phyloP scores from a whole-genome alignment of 192 early-diverging fungal species.

The Coemansia sp. region DNA sequence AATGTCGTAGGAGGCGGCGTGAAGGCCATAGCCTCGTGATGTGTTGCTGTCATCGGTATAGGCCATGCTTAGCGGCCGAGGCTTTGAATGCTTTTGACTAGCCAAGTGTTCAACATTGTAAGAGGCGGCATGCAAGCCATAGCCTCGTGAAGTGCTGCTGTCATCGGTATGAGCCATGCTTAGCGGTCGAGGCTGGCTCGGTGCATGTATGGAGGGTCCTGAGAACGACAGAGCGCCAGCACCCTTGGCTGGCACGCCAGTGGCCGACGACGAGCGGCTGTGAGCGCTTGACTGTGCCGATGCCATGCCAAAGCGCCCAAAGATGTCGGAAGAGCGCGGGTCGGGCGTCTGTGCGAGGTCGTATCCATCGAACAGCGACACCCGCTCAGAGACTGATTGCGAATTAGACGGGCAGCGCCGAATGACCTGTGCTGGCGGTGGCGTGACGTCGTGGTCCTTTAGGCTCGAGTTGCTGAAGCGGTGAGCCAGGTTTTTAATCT shows the following conservation, averaged over 20 bases:
- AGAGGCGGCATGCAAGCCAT: not conserved
- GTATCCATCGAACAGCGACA: slow-evolving; percentile 41
- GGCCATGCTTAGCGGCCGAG: not conserved
- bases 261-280: slow-evolving; percentile 40
- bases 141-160: not conserved
- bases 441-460: slow-evolving; percentile 13
- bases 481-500: slow-evolving; percentile 43
- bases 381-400: slow-evolving; percentile 49
- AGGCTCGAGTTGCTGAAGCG: slow-evolving; percentile 49
- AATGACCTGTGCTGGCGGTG: slow-evolving; percentile 15
- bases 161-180: not conserved
- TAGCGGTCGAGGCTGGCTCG: not conserved
- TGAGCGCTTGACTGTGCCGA: slow-evolving; percentile 19
- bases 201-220: not conserved
- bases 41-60: not conserved
- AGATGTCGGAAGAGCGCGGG: slow-evolving; percentile 32
- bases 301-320: slow-evolving; percentile 49
- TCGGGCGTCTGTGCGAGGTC: slow-evolving; percentile 22
- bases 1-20: not conserved
- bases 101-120: not conserved
- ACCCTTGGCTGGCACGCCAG: not conserved
- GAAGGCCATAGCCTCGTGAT: not conserved
- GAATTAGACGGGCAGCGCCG: slow-evolving; percentile 45
- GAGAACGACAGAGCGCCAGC: slow-evolving; percentile 3
- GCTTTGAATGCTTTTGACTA: not conserved